phyloP scores from a whole-genome alignment of 176 grass and related monocot species.

The Melocanna baccifera region DNA sequence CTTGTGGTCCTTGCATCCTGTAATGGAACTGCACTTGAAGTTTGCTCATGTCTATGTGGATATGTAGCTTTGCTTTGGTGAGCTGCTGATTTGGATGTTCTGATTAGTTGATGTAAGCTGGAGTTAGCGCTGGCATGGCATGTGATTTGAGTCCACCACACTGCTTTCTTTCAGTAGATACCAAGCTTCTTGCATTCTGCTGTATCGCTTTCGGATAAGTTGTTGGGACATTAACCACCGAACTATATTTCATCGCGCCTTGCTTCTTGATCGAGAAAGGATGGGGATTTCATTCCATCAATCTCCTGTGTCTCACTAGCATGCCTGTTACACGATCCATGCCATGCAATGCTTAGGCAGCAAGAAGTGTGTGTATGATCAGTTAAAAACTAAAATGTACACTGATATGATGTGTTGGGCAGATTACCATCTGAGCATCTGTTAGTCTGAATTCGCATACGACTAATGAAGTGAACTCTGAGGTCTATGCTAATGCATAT shows the following conservation, averaged over 20 bases:
- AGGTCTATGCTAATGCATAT: neutral
- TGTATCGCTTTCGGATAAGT: neutral
- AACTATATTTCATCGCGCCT: neutral
- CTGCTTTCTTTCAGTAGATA: neutral
- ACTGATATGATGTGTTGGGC: neutral
- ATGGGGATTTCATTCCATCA: conserved; percentile 14
- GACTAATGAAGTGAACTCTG: neutral
- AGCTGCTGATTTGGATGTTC: neutral
- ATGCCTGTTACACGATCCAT: neutral
- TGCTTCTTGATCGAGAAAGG: conserved; percentile 11
- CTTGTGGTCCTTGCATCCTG: conserved; percentile 6
- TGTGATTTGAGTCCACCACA: neutral
- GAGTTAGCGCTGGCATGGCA: neutral
- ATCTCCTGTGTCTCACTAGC: neutral
- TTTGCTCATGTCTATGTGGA: neutral
- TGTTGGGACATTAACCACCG: neutral
- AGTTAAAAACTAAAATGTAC: neutral
- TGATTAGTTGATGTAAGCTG: neutral
- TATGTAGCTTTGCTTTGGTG: neutral
- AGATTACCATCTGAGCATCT: neutral
- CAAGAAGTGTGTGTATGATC: neutral
- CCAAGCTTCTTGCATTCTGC: neutral
- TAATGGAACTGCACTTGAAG: neutral
- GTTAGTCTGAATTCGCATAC: neutral
- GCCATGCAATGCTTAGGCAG: neutral